phyloP scores from a whole-genome alignment of 2,329 filamentous ascomycete species.

The Dothiorella sarmentorum region DNA sequence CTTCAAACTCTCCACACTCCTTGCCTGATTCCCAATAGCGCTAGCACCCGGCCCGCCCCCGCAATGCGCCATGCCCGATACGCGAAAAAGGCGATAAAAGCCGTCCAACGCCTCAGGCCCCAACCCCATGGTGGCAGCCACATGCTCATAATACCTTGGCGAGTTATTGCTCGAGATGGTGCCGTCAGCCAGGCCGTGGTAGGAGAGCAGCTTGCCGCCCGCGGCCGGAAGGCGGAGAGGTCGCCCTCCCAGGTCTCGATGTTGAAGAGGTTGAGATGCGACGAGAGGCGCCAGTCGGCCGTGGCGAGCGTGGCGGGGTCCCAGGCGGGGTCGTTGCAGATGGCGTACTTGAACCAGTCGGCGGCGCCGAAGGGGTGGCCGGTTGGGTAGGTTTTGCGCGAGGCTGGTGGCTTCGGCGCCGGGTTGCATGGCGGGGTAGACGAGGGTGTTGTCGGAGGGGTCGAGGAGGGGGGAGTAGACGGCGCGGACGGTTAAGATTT shows the following conservation, averaged over 20 bases:
- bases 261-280: constrained; percentile 32
- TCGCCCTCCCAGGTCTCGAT: constrained; percentile 42
- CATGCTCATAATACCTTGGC: constrained; percentile 48
- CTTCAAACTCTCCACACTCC: constrained; percentile 28
- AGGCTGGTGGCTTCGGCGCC: constrained; percentile 42
- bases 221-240: constrained; percentile 34
- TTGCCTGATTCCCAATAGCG: constrained; percentile 29
- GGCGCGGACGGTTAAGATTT: constrained; percentile 43
- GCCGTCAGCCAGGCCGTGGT: constrained; percentile 44
- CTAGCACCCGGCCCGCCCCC: constrained; percentile 46
- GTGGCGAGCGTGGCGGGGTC: constrained; percentile 38
- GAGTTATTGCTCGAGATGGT: constrained; percentile 46
- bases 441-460: constrained; percentile 42
- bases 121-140: constrained; percentile 42
- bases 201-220: constrained; percentile 46
- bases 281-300: constrained; percentile 39
- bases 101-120: constrained; percentile 35
- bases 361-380: constrained; percentile 43
- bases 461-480: constrained; percentile 44
- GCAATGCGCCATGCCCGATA: constrained; percentile 53
- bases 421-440: constrained; percentile 51
- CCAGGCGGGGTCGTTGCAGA: constrained; percentile 46
- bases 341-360: constrained; percentile 50
- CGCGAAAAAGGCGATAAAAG: constrained; percentile 52
- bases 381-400: constrained; percentile 24